Evolutionary conservation across 2,329 filamentous ascomycete species (phyloP), one percentile per base, ranked within the genome.

Genomic region (Juglanconis oblonga): DNA sequence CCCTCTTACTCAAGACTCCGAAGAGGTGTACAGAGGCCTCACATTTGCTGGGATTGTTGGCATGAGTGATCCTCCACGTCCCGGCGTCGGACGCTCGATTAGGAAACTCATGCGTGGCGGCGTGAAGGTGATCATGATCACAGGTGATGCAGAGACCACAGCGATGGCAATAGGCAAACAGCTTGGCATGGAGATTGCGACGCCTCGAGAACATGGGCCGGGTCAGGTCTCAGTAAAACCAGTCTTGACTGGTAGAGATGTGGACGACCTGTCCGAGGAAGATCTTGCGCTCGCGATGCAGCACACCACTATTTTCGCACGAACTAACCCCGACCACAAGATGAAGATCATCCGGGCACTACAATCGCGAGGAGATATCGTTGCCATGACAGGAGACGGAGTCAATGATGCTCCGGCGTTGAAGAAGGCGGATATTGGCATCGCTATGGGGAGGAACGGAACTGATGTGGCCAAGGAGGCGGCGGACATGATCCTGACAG

Each of bases 121-220:
- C 44, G 95, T 99, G 64, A 95, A 92, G 73, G 91, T 99, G 52
- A 96, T 99, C 67, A 99, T 99, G 95, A 98, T 99, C 66, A 99
- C 95, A 9, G 95, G 95, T 61, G 95, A 99, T 73, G 92, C 95
- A 14, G 92, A 98, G 72, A 92, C 92, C 1, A 99, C 95, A 3
- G 95, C 95, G 2, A 81, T 97, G 50, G 95, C 95, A 0, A 98
- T 99, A 71, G 95, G 91, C 35, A 91, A 85, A 74, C 94, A 97
- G 70, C 82, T 99, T n/a, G 95, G 95, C 45, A 99, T 99, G 91
- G 87, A 88, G 2, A 85, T 98, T 59, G 83, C 81, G 10, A 73
- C 76, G 57, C 78, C 78, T 65, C 83, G 75, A 62, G 82, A 75
- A 63, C 81, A 81, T 69, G 78, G 74, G 48, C 74, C 74, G 60